Percentiles rank a stretch among this genome's conserved stretches.
These are phyloP conservation scores for Quercus robur DNA, from an alignment of 306 rosid species.

Conservation along the genomic window DNA sequence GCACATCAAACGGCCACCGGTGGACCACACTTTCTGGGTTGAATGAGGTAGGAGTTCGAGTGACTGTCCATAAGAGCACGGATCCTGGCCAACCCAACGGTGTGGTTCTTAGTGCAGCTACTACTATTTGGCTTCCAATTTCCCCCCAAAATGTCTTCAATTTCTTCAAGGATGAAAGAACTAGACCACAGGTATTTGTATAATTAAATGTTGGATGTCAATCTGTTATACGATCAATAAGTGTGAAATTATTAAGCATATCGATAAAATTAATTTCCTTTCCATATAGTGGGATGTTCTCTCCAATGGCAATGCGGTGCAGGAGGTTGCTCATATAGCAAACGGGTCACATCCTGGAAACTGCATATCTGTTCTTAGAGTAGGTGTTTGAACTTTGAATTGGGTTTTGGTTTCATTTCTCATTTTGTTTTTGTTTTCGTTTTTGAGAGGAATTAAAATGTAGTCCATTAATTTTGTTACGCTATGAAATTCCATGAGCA, in stretches of 20 bases:
- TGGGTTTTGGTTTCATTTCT: not conserved
- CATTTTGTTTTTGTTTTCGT: no score
- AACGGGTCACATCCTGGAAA: constrained; percentile 93
- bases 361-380: constrained; percentile 87
- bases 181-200: constrained; percentile 69
- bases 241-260: no score
- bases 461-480: not conserved
- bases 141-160: constrained; percentile 80
- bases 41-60: constrained; percentile 77
- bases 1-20: constrained; percentile 69
- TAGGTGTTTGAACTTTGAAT: constrained; percentile 24
- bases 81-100: constrained; percentile 91
- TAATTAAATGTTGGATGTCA: not conserved
- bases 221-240: no score
- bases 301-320: constrained; percentile 72
- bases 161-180: constrained; percentile 90
- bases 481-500: not conserved
- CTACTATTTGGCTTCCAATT: constrained; percentile 88
- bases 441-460: no score
- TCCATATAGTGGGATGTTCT: constrained; percentile 91
- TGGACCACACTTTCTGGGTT: constrained; percentile 83
- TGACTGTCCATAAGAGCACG: constrained; percentile 69
- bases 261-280: not conserved
- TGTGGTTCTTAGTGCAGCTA: constrained; percentile 83
- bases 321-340: constrained; percentile 94